Evolutionary conservation across 148 eudicot species (phyloP), one percentile per base, ranked within the genome.

Genomic region (Vaccinium darrowii): DNA sequence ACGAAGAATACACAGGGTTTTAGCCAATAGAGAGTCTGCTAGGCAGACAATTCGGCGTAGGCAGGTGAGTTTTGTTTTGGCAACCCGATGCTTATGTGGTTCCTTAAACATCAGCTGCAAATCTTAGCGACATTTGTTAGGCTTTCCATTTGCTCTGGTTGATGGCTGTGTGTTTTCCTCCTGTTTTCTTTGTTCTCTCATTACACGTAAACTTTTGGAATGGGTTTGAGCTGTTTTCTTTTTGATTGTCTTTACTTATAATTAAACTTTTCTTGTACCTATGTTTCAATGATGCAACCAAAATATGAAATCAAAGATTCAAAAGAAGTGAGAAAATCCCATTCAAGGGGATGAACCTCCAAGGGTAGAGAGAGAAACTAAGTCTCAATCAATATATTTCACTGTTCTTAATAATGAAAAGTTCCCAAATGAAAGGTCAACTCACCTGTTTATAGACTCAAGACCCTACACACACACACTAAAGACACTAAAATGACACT

Each of bases 11-110:
- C 92, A 93, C 1, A 91, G 98, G 76, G 88, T 95, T 13, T 78
- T 95, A 82, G 98, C 98, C 23, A 95, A 95, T 67, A 90, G 98
- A 81, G 98, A 95, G 88, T 95, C 98, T 0, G 98, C 98, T 16
- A 90, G 98, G 74, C 94, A 93, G 87, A 93, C 98, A 3, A 95
- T 95, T 83, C 94, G 96, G 14, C 92, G 96, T 47, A 90, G 98
- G 84, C 98, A 94, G 96, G 98, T 94, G 79, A 72, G 80, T 23
- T 58, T 8, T 58, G 12, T 80, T 84, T 77, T 30, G 39, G 19
- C 25, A 36, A 51, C 74, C 7, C 3, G 19, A 79, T 33, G 36
- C 49, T n/a, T 54, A 10, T 25, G 23, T 36, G 53, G 82, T 47
- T 62, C 18, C 25, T 62, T 62, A 3, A 79, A 79, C 12, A n/a